Evolutionary conservation across 148 eudicot genomes (phyloP).

Genomic region (Camellia sinensis): DNA sequence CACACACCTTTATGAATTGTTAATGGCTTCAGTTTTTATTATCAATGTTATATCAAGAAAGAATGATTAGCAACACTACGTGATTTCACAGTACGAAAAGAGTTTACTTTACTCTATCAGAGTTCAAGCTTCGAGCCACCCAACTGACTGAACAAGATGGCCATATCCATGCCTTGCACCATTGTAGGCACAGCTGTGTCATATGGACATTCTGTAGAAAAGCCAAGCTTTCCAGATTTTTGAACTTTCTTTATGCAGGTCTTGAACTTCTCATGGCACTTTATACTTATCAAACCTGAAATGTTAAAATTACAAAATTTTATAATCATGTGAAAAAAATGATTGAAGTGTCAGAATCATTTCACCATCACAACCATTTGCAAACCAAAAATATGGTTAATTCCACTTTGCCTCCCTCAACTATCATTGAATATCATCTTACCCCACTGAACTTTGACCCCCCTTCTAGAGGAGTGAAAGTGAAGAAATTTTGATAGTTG

Average conservation of each 20-base stretch:
- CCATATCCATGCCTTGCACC: slow-evolving; percentile 98
- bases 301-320: not conserved
- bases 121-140: slow-evolving; percentile 66
- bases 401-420: too few species aligned
- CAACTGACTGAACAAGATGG: slow-evolving; percentile 77
- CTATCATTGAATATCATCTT: too few species aligned
- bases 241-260: slow-evolving; percentile 89
- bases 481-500: too few species aligned
- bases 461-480: too few species aligned
- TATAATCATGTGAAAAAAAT: not conserved
- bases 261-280: slow-evolving; percentile 97
- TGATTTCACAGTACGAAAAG: slow-evolving; percentile 1
- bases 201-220: slow-evolving; percentile 70
- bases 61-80: not conserved
- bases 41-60: not conserved
- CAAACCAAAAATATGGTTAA: too few species aligned
- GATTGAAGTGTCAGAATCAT: not conserved
- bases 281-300: slow-evolving; percentile 75
- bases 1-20: not conserved
- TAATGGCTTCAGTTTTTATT: not conserved
- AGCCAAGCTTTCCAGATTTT: slow-evolving; percentile 81
- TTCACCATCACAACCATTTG: not conserved
- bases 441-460: too few species aligned
- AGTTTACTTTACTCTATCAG: slow-evolving; percentile 23
- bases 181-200: slow-evolving; percentile 79